Conservation (phyloP, 225 moss, liverwort and hornwort species). For the Marchantia polymorpha region DNA sequence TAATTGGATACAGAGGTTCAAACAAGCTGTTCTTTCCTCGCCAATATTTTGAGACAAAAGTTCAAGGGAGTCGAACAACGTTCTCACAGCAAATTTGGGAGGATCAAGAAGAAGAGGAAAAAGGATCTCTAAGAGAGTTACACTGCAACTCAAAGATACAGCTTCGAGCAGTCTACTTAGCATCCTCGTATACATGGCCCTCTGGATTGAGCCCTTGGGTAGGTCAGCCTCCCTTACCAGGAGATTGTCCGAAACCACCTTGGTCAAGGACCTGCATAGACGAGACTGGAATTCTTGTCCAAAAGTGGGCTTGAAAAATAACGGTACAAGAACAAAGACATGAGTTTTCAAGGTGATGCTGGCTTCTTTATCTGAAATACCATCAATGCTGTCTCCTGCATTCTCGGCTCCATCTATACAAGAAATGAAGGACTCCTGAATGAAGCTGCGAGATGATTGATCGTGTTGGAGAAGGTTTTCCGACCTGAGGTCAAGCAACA, state of each 20-base stretch:
- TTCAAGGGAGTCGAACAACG: slow-evolving; percentile 50
- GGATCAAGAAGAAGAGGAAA: slow-evolving; percentile 78
- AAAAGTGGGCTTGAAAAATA: slow-evolving; percentile 47
- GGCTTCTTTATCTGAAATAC: slow-evolving; percentile 14
- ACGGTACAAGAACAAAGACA: slow-evolving; percentile 52
- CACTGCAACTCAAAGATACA: slow-evolving; percentile 58
- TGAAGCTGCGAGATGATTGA: slow-evolving; percentile 53
- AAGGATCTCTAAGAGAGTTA: slow-evolving; percentile 71
- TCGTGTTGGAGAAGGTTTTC: slow-evolving; percentile 39
- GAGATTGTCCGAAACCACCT: slow-evolving; percentile 63
- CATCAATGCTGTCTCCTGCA: not conserved
- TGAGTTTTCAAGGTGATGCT: slow-evolving; percentile 51
- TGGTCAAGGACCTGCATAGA: slow-evolving; percentile 49
- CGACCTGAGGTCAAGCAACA: slow-evolving; percentile 53
- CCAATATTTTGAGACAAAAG: slow-evolving; percentile 46
- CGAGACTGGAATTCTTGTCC: slow-evolving; percentile 40
- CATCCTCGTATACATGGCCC: slow-evolving; percentile 64
- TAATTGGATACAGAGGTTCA: slow-evolving; percentile 62
- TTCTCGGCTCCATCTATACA: slow-evolving; percentile 47
- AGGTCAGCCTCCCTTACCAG: slow-evolving; percentile 69
- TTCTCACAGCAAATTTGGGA: slow-evolving; percentile 46
- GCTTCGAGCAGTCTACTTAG: slow-evolving; percentile 57
- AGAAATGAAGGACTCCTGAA: slow-evolving; percentile 51
- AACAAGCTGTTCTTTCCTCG: slow-evolving; percentile 51
- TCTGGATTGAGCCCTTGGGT: slow-evolving; percentile 66